phyloP scores from a whole-genome alignment of 495 filamentous ascomycete genomes.

The Choiromyces venosus region DNA sequence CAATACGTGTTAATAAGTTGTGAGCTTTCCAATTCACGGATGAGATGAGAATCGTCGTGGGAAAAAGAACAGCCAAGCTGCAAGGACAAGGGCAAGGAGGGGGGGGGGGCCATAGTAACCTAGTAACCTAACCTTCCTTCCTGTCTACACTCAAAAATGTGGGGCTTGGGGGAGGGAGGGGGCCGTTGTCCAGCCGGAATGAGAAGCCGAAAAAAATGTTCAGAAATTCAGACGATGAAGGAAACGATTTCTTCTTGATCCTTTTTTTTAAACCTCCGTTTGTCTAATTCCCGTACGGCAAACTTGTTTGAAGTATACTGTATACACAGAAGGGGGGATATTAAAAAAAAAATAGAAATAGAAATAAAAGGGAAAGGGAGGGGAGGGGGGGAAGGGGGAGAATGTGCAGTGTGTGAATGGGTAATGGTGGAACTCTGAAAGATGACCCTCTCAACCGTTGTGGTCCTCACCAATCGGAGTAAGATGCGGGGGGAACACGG shows the following conservation, averaged over 20 bases:
- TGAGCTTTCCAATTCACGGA: neutral
- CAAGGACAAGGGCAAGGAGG: constrained; percentile 30
- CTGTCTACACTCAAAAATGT: constrained; percentile 16
- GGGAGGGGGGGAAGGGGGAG: neutral
- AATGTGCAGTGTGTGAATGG: neutral
- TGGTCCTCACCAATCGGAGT: constrained; percentile 32
- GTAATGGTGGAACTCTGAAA: neutral
- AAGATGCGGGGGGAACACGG: constrained; percentile 14
- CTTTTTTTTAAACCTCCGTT: neutral
- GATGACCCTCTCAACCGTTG: neutral
- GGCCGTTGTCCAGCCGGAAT: constrained; percentile 13
- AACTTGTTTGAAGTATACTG: neutral
- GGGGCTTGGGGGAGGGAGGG: constrained; percentile 16
- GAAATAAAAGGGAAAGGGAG: neutral
- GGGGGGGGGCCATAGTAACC: neutral
- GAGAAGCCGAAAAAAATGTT: constrained; percentile 13
- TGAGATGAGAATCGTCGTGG: neutral
- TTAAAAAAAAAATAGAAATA: constrained; percentile 6
- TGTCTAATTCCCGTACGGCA: neutral
- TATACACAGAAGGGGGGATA: neutral
- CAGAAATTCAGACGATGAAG: neutral
- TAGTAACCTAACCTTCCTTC: too few species aligned
- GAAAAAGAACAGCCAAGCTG: constrained; percentile 21
- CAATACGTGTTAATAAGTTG: neutral
- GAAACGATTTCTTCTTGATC: constrained; percentile 5